These are phyloP conservation scores for Baudoinia panamericana DNA, from an alignment of 495 filamentous ascomycete genomes.

Conservation along the genomic window DNA sequence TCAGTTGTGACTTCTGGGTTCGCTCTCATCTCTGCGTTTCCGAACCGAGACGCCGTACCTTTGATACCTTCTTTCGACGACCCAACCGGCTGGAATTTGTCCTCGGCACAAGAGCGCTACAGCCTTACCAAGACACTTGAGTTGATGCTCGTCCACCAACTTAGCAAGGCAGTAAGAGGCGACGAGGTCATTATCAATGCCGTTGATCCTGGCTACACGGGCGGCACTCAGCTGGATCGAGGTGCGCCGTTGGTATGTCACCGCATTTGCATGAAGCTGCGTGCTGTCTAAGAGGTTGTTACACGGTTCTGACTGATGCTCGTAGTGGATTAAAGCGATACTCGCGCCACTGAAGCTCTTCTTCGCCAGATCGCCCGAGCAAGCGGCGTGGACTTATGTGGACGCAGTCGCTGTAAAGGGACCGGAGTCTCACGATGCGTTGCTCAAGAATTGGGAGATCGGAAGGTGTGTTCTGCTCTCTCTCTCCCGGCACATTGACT, in stretches of 20 bases:
- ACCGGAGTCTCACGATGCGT: constrained; percentile 10
- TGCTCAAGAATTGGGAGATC: constrained; percentile 3
- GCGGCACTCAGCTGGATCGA: constrained; percentile 5
- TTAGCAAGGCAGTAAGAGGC: constrained; percentile 31
- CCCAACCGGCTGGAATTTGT: constrained; percentile 22
- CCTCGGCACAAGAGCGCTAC: constrained; percentile 23
- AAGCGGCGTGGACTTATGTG: constrained; percentile 6
- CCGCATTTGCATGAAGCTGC: no score
- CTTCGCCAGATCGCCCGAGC: background rate
- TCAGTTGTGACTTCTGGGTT: constrained; percentile 33
- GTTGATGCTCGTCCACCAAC: constrained; percentile 33
- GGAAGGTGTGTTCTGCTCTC: no score
- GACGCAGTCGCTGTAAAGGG: constrained; percentile 8
- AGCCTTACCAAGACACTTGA: constrained; percentile 32
- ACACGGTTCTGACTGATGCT: no score
- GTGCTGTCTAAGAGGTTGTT: no score
- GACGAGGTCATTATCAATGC: constrained; percentile 39
- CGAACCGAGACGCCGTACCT: constrained; percentile 23
- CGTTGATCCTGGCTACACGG: constrained; percentile 31
- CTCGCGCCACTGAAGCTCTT: no score
- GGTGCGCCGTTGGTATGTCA: no score
- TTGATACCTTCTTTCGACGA: constrained; percentile 37
- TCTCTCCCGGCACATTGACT: no score
- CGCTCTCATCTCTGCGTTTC: constrained; percentile 28
- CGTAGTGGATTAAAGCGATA: no score